These are phyloP conservation scores for Ophiosphaerella narmari DNA, from an alignment of 2,329 filamentous ascomycete species.

Conservation along the genomic window DNA sequence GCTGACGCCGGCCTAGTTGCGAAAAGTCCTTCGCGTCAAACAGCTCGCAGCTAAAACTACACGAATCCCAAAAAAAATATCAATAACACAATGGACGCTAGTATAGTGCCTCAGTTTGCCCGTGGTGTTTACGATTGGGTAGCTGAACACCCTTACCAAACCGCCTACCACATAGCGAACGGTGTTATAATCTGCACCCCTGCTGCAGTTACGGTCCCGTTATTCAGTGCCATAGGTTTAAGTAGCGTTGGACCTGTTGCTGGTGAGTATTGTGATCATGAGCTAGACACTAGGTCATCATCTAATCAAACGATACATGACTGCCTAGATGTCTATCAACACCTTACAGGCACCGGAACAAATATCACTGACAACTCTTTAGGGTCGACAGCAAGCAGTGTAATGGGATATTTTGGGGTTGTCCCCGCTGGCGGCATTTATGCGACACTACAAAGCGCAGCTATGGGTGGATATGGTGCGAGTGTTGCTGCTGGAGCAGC, in stretches of 20 bases:
- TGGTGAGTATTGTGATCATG: slow-evolving; percentile 15
- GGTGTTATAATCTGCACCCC: slow-evolving; percentile 28
- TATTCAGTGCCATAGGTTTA: slow-evolving; percentile 28
- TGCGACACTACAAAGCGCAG: slow-evolving; percentile 35
- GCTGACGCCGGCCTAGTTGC: too few relatives aligned
- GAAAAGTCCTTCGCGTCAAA: too few relatives aligned
- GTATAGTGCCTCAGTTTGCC: background rate
- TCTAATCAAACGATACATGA: too few relatives aligned
- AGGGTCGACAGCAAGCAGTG: slow-evolving; percentile 26
- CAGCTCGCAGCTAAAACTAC: too few relatives aligned
- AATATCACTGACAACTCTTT: background rate
- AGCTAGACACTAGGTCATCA: too few relatives aligned
- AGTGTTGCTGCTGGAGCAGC: slow-evolving; percentile 23
- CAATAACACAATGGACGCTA: too few relatives aligned
- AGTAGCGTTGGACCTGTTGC: slow-evolving; percentile 24
- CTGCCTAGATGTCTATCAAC: too few relatives aligned
- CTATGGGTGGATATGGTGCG: slow-evolving; percentile 40
- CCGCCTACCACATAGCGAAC: slow-evolving; percentile 28
- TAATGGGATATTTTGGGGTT: slow-evolving; percentile 25
- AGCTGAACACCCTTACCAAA: slow-evolving; percentile 28
- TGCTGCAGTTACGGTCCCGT: slow-evolving; percentile 25
- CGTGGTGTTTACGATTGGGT: slow-evolving; percentile 23
- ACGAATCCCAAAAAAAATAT: background rate
- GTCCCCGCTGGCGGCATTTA: slow-evolving; percentile 29
- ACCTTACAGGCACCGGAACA: background rate